Percentiles rank a stretch among this genome's conserved stretches.
Evolutionary conservation across 2,329 filamentous ascomycete species (phyloP).

Genomic region (Ophiosphaerella herpotricha): DNA sequence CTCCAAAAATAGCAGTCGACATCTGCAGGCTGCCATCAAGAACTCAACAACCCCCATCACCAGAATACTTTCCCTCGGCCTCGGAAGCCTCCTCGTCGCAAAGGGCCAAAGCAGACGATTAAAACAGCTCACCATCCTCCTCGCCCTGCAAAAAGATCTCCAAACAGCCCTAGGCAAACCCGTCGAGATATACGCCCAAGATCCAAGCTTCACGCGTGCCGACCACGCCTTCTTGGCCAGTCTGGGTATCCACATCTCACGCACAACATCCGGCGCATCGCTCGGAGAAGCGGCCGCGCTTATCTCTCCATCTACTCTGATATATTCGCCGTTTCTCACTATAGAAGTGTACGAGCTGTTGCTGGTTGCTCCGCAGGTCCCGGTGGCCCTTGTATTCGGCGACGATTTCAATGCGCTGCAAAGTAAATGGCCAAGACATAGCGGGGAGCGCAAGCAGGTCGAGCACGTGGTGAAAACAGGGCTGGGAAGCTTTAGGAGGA

Average conservation of each 20-base stretch:
- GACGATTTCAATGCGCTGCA: conserved; percentile 36
- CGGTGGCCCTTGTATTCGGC: conserved; percentile 24
- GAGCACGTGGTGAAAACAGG: conserved; percentile 18
- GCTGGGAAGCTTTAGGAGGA: conserved; percentile 18
- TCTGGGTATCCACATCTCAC: conserved; percentile 24
- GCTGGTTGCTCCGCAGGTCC: conserved; percentile 1
- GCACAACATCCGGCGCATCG: conserved; percentile 29
- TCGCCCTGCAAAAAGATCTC: conserved; percentile 23
- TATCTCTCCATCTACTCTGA: conserved; percentile 25
- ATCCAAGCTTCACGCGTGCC: conserved; percentile 34
- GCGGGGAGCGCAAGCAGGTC: conserved; percentile 28
- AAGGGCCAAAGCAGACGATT: conserved; percentile 29
- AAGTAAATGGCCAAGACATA: conserved; percentile 35
- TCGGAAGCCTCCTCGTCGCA: conserved; percentile 17
- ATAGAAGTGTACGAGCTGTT: conserved; percentile 27
- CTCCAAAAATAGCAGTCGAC: conserved; percentile 10
- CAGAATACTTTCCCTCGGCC: conserved; percentile 26
- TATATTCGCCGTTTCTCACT: conserved; percentile 36
- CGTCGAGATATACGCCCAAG: conserved; percentile 34
- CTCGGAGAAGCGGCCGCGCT: conserved; percentile 29
- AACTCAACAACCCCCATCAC: conserved; percentile 9
- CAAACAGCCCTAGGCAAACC: not conserved
- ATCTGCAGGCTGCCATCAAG: conserved; percentile 7
- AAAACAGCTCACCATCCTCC: conserved; percentile 36
- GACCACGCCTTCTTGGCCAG: conserved; percentile 30